A percentile compares a stretch with the other conserved stretches of the same genome.
Conservation (phyloP, 257 asterid genomes). For the Nicotiana noctiflora region DNA sequence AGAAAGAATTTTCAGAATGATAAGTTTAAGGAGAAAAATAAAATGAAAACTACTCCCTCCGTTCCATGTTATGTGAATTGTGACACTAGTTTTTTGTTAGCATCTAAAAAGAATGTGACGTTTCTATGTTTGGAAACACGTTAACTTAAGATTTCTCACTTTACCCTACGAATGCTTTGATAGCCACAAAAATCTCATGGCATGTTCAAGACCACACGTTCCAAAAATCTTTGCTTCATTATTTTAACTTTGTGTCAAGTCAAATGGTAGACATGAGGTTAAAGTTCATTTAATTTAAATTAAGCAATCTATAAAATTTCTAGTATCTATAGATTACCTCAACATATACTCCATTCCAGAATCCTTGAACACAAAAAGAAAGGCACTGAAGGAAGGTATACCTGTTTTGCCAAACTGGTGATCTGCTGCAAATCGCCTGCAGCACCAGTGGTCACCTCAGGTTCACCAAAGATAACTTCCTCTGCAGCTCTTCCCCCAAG, state of each 20-base stretch:
- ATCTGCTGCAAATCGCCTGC: slow-evolving; percentile 96
- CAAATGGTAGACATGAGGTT: neutral
- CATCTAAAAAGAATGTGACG: neutral
- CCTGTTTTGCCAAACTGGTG: slow-evolving; percentile 94
- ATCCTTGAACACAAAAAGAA: neutral
- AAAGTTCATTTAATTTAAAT: neutral
- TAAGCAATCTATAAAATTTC: neutral
- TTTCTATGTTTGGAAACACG: neutral
- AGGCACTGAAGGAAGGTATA: slow-evolving; percentile 1
- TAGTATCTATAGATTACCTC: neutral
- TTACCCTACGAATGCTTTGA: neutral
- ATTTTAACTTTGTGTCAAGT: neutral
- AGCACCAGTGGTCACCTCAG: slow-evolving; percentile 97
- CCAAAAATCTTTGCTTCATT: neutral
- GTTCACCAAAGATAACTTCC: slow-evolving; percentile 91
- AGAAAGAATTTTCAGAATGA: neutral
- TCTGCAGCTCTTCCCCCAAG: slow-evolving; percentile 99
- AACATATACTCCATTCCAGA: neutral
- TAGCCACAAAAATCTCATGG: neutral
- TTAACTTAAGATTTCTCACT: neutral
- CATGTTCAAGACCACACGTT: neutral
- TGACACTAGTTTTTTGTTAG: neutral
- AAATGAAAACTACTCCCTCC: neutral
- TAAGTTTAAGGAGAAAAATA: neutral
- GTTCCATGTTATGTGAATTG: neutral